Percentiles rank a stretch among this genome's conserved stretches.
Evolutionary conservation across 129 eudicot species (phyloP).

Genomic region (Centrapalus pauciflorus): DNA sequence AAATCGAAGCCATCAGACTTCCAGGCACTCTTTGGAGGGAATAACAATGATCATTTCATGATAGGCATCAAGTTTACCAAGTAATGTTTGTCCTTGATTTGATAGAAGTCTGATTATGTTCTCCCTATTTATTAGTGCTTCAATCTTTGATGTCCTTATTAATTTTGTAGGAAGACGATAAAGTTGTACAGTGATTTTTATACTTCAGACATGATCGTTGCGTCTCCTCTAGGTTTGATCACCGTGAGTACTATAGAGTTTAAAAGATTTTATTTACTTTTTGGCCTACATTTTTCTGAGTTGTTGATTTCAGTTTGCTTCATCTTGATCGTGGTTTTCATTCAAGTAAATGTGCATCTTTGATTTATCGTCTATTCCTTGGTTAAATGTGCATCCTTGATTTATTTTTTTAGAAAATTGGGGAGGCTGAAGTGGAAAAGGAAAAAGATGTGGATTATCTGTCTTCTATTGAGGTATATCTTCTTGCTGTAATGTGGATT

Average conservation of each 20-base stretch:
- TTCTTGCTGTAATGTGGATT: background rate
- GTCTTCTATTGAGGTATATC: conserved; percentile 79
- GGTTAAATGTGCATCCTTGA: conserved; percentile 9
- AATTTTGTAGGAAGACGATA: conserved; percentile 57
- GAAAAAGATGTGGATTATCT: conserved; percentile 90
- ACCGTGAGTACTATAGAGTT: conserved; percentile 48
- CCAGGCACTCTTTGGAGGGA: conserved; percentile 67
- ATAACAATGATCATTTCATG: conserved; percentile 74
- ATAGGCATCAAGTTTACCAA: conserved; percentile 76
- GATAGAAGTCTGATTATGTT: background rate
- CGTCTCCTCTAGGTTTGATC: conserved; percentile 88
- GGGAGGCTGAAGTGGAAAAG: conserved; percentile 71
- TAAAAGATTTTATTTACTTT: background rate
- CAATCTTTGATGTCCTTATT: background rate
- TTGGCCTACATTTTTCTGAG: background rate
- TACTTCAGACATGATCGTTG: conserved; percentile 82
- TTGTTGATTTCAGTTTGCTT: background rate
- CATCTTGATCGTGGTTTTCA: background rate
- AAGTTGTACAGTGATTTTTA: conserved; percentile 80
- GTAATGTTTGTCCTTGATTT: conserved; percentile 33
- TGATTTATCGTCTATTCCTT: background rate
- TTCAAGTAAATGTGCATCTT: background rate
- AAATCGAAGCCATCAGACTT: conserved; percentile 72
- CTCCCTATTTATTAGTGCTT: background rate
- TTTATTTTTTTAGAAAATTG: conserved; percentile 62